Base-by-base conservation (phyloP, 805 yeast species). In the Candida orba region DNA sequence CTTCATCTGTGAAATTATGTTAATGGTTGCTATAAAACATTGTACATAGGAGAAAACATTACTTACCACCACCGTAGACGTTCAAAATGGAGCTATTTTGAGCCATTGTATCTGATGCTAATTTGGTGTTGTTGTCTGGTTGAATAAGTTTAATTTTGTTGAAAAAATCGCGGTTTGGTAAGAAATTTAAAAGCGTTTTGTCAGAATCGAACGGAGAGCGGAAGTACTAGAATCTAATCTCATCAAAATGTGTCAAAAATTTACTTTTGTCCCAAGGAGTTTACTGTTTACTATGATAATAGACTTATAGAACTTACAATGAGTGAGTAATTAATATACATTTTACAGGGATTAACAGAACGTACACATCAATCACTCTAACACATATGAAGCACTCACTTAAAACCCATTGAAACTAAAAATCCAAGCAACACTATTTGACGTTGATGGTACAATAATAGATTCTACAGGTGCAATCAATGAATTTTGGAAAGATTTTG, bases 401-500 rank as follows among this genome's bases (percentile, higher is more conserved):
- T 39, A 43, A 36, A 30, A 14, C 8, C 54, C 54, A 42, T 25
- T 52, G 6, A 40, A 39, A n/a, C 40, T 67, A 29, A 61, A 60
- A 40, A 64, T 71, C 39, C 62, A 71, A 52, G 77, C 77, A 34
- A 67, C 74, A 45, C 73, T 85, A 48, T 86, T 86, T 64, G 95
- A 86, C 66, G 79, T 88, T 47, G 95, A 86, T 62, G 95, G 95
- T 42, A 86, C 95, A 40, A 72, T 86, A 58, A 85, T 86, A 59
- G 78, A 81, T 64, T 84, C 93, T 38, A 82, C 88, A 49, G 78
- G 78, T 44, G 87, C 91, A 46, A 83, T 86, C 52, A 83, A 81
- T 57, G 85, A 77, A 56, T 81, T 84, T 69, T 86, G 95, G 95
- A 75, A 76, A 57, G 80, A 78, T 50, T 78, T 81, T 59, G 85